A percentile compares a stretch with the other conserved stretches of the same genome.
These are phyloP conservation scores for Calonectria pseudoreteaudii DNA, from an alignment of 2,329 filamentous ascomycete species.

Conservation along the genomic window DNA sequence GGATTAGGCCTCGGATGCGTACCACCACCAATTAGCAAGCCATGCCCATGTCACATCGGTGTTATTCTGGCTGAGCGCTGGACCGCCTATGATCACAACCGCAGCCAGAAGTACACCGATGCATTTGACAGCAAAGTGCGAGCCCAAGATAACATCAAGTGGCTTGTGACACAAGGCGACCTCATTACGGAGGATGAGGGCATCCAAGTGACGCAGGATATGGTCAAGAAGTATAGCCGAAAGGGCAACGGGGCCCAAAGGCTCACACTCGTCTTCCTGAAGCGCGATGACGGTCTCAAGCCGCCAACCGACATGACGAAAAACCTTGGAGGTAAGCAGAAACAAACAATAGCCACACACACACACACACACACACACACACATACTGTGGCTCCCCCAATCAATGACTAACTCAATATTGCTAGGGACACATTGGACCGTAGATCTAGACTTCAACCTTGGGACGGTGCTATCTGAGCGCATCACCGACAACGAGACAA, in stretches of 20 bases:
- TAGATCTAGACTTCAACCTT: slow-evolving; percentile 5
- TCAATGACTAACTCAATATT: background rate
- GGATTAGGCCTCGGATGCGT: slow-evolving; percentile 17
- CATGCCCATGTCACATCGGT: slow-evolving; percentile 22
- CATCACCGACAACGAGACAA: background rate
- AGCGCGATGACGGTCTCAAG: background rate
- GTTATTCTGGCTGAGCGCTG: slow-evolving; percentile 19
- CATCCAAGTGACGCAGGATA: background rate
- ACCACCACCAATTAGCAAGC: background rate
- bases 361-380: too few relatives aligned
- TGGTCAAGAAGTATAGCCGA: slow-evolving; percentile 11
- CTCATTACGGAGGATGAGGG: slow-evolving; percentile 17
- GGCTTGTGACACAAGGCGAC: slow-evolving; percentile 28
- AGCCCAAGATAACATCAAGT: slow-evolving; percentile 27
- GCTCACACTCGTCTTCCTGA: slow-evolving; percentile 16
- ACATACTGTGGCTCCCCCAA: background rate
- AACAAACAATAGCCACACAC: background rate
- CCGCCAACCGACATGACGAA: background rate
- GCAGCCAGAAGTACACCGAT: slow-evolving; percentile 14
- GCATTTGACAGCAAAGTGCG: background rate
- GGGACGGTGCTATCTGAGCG: background rate
- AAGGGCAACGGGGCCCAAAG: slow-evolving; percentile 10
- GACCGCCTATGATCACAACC: slow-evolving; percentile 8
- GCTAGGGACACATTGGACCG: background rate
- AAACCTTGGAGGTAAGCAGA: background rate